Evolutionary conservation across 768 basidiomycete species (phyloP).

Genomic region (Suillus weaverae): DNA sequence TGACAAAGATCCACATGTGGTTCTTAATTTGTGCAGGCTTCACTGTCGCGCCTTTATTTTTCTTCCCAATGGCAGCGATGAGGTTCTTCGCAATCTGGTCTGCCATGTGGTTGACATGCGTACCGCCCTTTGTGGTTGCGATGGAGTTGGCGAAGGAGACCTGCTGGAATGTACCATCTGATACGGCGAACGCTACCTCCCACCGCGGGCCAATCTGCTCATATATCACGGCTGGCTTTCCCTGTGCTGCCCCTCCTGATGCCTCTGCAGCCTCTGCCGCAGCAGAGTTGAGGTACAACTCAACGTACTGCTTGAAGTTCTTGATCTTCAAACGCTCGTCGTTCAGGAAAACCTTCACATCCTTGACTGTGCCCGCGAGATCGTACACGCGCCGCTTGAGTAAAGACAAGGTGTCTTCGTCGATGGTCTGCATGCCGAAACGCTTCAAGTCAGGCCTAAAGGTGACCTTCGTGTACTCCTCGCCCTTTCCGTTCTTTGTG

Average conservation of each 20-base stretch:
- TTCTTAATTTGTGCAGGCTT: conserved; percentile 94
- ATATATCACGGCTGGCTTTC: conserved; percentile 78
- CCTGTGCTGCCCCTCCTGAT: conserved; percentile 76
- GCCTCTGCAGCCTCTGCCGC: conserved; percentile 66
- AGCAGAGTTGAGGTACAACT: conserved; percentile 84
- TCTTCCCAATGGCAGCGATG: conserved; percentile 83
- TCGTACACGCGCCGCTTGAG: conserved; percentile 95
- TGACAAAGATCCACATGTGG: conserved; percentile 98
- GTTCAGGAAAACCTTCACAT: conserved; percentile 92
- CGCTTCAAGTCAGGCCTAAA: conserved; percentile 91
- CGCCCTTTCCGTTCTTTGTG: conserved; percentile 81
- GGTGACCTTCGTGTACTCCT: conserved; percentile 91
- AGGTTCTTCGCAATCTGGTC: conserved; percentile 90
- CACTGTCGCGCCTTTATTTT: conserved; percentile 95
- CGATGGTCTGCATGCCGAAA: conserved; percentile 90
- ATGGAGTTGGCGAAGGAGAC: conserved; percentile 99
- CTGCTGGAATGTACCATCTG: conserved; percentile 89
- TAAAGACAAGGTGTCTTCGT: conserved; percentile 86
- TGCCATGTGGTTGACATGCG: conserved; percentile 81
- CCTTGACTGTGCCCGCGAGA: conserved; percentile 92
- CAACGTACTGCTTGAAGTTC: conserved; percentile 96
- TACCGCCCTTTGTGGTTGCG: conserved; percentile 94
- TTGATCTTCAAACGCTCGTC: conserved; percentile 91
- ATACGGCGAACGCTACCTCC: conserved; percentile 95
- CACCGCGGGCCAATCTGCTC: conserved; percentile 81